Conservation (phyloP, 169 alveolate species). For the Plasmodium inui region DNA sequence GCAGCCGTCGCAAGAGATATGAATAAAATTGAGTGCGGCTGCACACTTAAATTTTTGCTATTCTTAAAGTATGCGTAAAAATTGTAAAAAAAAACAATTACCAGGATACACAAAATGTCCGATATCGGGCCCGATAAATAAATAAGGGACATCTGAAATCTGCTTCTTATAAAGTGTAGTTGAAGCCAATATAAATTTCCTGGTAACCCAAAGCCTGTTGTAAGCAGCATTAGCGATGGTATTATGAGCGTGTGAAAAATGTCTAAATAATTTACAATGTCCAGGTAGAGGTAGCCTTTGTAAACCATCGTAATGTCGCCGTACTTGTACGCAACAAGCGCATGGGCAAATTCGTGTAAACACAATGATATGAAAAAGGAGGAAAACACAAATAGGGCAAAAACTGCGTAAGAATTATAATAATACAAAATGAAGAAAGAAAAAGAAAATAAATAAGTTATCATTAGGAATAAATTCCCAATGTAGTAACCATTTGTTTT, state of each 20-base stretch:
- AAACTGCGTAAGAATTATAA: slow-evolving; percentile 49
- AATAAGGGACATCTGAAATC: slow-evolving; percentile 61
- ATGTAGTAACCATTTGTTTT: slow-evolving; percentile 47
- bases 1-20: slow-evolving; percentile 67
- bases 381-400: slow-evolving; percentile 47
- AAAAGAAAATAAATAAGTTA: slow-evolving; percentile 61
- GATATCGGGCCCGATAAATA: slow-evolving; percentile 69
- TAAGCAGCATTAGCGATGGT: slow-evolving; percentile 38
- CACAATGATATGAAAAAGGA: slow-evolving; percentile 65
- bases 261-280: slow-evolving; percentile 58
- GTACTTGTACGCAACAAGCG: slow-evolving; percentile 55
- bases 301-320: slow-evolving; percentile 73
- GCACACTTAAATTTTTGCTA: slow-evolving; percentile 30
- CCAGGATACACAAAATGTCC: slow-evolving; percentile 52
- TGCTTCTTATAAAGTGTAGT: slow-evolving; percentile 62
- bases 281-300: slow-evolving; percentile 68
- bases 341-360: slow-evolving; percentile 73
- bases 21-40: slow-evolving; percentile 42
- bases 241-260: slow-evolving; percentile 55
- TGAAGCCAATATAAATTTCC: slow-evolving; percentile 75
- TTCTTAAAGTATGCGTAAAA: slow-evolving; percentile 43
- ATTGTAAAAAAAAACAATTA: slow-evolving; percentile 52
- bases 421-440: slow-evolving; percentile 59
- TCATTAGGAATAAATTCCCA: slow-evolving; percentile 57
- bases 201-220: slow-evolving; percentile 69